Evolutionary conservation across 78 protist species (phyloP).

Genomic region (Dictyostelium purpureum): DNA sequence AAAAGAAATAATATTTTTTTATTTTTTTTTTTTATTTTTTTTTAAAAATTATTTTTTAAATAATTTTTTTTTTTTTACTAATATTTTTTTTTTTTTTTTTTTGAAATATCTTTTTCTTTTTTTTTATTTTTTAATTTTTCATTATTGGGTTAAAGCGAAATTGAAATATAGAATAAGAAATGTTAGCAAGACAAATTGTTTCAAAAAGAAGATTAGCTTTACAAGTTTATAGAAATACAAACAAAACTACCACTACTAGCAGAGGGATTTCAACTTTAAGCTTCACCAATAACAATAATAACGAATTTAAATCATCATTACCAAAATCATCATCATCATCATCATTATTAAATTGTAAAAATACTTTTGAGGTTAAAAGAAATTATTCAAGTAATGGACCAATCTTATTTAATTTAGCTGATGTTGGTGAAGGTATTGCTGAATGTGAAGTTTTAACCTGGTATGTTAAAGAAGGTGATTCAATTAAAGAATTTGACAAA

Average conservation of each 20-base stretch:
- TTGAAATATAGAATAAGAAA: background rate
- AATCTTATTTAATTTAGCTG: conserved; percentile 90
- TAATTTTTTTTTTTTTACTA: no score
- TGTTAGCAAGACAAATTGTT: background rate
- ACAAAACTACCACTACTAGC: background rate
- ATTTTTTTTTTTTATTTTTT: no score
- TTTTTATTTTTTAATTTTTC: no score
- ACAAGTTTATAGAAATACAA: background rate
- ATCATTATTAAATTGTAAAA: background rate
- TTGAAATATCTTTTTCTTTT: no score
- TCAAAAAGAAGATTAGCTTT: no score
- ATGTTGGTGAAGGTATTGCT: conserved; percentile 97
- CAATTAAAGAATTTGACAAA: conserved; percentile 89
- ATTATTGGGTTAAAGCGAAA: no score
- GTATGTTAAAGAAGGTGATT: conserved; percentile 91
- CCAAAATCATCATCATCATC: background rate
- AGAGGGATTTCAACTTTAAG: background rate
- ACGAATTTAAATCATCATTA: background rate
- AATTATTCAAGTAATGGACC: background rate
- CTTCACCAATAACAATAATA: background rate
- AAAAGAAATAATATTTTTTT: no score
- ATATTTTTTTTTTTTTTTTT: no score
- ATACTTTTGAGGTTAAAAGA: background rate
- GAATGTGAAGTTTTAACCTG: conserved; percentile 94
- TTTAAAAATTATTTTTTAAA: no score